Evolutionary conservation across 768 basidiomycete species (phyloP).

Genomic region (Leucocoprinus birnbaumii): DNA sequence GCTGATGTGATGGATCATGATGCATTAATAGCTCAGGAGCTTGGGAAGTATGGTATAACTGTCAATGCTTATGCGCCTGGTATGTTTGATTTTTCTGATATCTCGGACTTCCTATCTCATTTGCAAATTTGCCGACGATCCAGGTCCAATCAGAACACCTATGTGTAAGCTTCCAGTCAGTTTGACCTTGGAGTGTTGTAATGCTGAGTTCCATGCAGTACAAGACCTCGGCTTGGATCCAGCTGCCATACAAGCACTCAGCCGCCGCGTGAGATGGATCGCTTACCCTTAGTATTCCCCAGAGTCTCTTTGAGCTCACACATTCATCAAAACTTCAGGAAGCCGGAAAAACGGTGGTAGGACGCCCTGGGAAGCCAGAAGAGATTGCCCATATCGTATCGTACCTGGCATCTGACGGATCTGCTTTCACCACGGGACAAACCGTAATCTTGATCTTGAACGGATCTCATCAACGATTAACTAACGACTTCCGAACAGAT

Average conservation of each 20-base stretch:
- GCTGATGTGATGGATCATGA: not conserved
- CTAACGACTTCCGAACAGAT: not conserved
- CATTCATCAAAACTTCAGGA: not conserved
- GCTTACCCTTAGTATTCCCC: not conserved
- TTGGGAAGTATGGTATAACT: constrained; percentile 35
- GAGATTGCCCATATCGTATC: constrained; percentile 19
- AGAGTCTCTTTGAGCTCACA: not conserved
- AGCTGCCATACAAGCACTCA: not conserved
- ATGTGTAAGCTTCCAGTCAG: not conserved
- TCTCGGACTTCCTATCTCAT: not conserved
- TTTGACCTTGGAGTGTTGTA: not conserved
- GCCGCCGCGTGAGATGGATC: not conserved
- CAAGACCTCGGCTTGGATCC: not conserved
- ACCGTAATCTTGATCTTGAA: not conserved
- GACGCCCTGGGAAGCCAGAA: constrained; percentile 2
- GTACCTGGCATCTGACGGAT: constrained; percentile 17
- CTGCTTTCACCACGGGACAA: constrained; percentile 18
- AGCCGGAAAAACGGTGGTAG: constrained; percentile 1
- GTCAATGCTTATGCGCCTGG: constrained; percentile 43
- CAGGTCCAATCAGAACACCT: constrained; percentile 4
- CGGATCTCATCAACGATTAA: not conserved
- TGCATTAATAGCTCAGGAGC: constrained; percentile 27
- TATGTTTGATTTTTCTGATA: not conserved
- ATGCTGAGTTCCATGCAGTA: not conserved
- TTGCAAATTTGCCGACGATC: not conserved